Evolutionary conservation across 768 basidiomycete genomes (phyloP), one percentile per base, ranked within the genome.

Genomic region (Suillus alpinus): DNA sequence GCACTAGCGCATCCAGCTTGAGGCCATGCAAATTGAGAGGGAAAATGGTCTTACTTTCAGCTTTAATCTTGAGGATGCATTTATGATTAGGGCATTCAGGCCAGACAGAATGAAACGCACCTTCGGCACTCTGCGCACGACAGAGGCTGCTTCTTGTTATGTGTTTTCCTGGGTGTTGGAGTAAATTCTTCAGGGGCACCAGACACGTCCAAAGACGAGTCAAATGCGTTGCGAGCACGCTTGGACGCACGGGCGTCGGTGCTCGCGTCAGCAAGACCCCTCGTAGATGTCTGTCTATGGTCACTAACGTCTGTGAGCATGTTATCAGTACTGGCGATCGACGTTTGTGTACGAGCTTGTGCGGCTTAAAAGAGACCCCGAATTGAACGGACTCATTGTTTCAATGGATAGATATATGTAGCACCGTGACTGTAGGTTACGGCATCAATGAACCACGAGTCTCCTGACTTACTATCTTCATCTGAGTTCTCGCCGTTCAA

Each of bases 91-190:
- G 26, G n/a, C 26, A 9, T 39, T 55, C 16, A 55, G 18, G 23
- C 13, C 18, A n/a, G 49, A 55, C 1, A 6, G n/a, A 26, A 18
- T 23, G 41, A 20, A n/a, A 65, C 79, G 67, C 63, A 81, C 84
- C 85, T 78, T 65, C 85, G 75, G 68, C 85, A 87, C 73, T 86
- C 85, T 64, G 84, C 85, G 62, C 85, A 87, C 0, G 85, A 86
- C 23, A 86, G 73, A 29, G 85, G 83, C 39, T 82, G 71, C 66
- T 73, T 73, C 67, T 75, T 73, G 59, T 65, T 32, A 49, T 63
- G 66, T 4, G 56, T 57, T 41, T 66, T 66, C 47, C 59, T 63
- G 43, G 56, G 36, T 9, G 63, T 39, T n/a, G 58, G 23, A 40
- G 18, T 31, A 26, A 51, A 36, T 36, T 62, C 63, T n/a, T 65